These are phyloP conservation scores for Claviceps pazoutovae DNA, from an alignment of 2,329 filamentous ascomycete species.

Conservation along the genomic window DNA sequence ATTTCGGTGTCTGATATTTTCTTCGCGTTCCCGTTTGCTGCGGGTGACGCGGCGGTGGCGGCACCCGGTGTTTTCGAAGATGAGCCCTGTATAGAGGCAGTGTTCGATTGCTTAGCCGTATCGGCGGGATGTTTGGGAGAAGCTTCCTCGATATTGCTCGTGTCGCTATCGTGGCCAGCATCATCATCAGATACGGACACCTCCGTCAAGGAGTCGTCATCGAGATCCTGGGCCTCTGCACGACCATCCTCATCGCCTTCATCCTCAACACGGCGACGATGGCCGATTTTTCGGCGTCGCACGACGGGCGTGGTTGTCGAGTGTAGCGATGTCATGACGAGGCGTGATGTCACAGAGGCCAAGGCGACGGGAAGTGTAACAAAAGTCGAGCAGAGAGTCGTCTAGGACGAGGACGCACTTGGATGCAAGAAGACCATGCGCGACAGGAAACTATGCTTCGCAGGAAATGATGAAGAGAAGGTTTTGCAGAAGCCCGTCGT, in stretches of 20 bases:
- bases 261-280: constrained; percentile 54
- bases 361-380: constrained; percentile 9
- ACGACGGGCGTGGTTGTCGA: constrained; percentile 23
- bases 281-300: constrained; percentile 53
- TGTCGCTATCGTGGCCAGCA: constrained; percentile 46
- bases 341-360: constrained; percentile 2
- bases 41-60: constrained; percentile 15
- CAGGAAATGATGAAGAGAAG: constrained; percentile 6
- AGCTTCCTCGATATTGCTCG: constrained; percentile 45
- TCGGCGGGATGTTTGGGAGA: constrained; percentile 34
- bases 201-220: constrained; percentile 53
- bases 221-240: constrained; percentile 39
- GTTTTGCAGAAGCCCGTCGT: constrained; percentile 1
- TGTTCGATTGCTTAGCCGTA: constrained; percentile 29
- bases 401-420: constrained; percentile 14
- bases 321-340: background rate
- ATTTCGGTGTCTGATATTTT: constrained; percentile 39
- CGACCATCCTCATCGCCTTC: constrained; percentile 56
- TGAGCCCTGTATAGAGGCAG: constrained; percentile 18
- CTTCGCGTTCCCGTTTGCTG: constrained; percentile 19
- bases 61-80: constrained; percentile 27
- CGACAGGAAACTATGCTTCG: constrained; percentile 1
- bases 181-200: constrained; percentile 51
- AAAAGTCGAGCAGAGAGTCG: constrained; percentile 15
- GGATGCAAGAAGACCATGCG: constrained; percentile 16